A percentile compares a stretch with the other conserved stretches of the same genome.
Evolutionary conservation across 495 filamentous ascomycete species (phyloP).

Genomic region (Neurospora sp.): DNA sequence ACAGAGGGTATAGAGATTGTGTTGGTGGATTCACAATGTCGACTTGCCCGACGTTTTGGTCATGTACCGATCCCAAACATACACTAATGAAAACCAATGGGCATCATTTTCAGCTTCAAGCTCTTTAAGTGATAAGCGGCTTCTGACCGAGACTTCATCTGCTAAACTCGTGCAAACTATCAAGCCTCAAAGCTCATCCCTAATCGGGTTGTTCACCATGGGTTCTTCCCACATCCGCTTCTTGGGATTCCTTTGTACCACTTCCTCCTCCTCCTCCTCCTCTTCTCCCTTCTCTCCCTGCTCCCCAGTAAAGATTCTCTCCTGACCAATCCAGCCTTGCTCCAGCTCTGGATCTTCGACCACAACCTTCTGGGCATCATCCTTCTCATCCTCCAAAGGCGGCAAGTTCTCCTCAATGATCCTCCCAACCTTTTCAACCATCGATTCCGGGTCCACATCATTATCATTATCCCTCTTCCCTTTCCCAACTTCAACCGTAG

Average conservation of each 20-base stretch:
- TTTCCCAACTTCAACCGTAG: slow-evolving; percentile 22
- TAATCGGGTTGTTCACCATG: slow-evolving; percentile 26
- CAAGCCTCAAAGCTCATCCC: slow-evolving; percentile 44
- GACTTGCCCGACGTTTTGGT: background rate
- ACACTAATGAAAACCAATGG: background rate
- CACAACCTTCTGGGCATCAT: slow-evolving; percentile 19
- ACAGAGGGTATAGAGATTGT: no score
- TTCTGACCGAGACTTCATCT: background rate
- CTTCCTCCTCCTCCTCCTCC: slow-evolving; percentile 13
- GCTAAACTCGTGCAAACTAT: background rate
- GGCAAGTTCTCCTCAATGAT: slow-evolving; percentile 36
- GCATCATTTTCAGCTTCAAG: background rate
- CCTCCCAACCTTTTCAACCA: slow-evolving; percentile 39
- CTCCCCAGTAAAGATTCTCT: background rate
- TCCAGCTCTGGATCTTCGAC: slow-evolving; percentile 7
- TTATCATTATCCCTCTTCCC: background rate
- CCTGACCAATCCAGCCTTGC: background rate
- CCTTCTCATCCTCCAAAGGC: slow-evolving; percentile 7
- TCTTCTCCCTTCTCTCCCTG: background rate
- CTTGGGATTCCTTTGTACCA: slow-evolving; percentile 45
- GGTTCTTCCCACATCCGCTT: slow-evolving; percentile 78
- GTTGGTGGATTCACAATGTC: background rate
- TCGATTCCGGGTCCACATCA: slow-evolving; percentile 17
- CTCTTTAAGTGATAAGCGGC: background rate
- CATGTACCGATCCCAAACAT: background rate